These are phyloP conservation scores for Fusarium zealandicum DNA, from an alignment of 2,329 filamentous ascomycete genomes.

Conservation along the genomic window DNA sequence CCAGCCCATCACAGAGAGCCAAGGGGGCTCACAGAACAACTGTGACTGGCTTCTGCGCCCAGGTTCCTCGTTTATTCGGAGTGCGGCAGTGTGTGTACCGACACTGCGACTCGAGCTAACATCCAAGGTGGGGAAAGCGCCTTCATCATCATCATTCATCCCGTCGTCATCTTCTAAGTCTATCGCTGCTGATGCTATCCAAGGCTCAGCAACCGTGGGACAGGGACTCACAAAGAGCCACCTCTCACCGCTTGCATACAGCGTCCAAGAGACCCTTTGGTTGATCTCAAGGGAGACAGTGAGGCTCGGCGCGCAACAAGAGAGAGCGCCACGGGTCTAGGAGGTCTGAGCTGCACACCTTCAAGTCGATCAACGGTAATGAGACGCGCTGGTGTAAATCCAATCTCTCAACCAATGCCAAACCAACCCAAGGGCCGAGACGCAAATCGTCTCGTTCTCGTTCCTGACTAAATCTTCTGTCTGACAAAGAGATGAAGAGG, in stretches of 20 bases:
- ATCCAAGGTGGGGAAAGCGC: conserved; percentile 28
- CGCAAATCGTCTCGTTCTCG: conserved; percentile 16
- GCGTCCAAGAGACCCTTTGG: background rate
- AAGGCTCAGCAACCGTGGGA: conserved; percentile 15
- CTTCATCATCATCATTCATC: conserved; percentile 32
- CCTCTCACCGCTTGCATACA: conserved; percentile 5
- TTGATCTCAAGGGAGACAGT: conserved; percentile 20
- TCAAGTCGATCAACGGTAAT: conserved; percentile 21
- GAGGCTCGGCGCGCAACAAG: conserved; percentile 11
- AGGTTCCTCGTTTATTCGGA: conserved; percentile 27
- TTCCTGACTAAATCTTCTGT: conserved; percentile 32
- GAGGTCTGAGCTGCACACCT: conserved; percentile 29
- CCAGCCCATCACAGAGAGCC: background rate
- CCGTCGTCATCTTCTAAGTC: conserved; percentile 33
- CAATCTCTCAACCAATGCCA: conserved; percentile 32
- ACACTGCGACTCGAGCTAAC: conserved; percentile 24
- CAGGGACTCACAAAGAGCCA: background rate
- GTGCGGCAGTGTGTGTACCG: conserved; percentile 34
- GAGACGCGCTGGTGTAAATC: conserved; percentile 24
- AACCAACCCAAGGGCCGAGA: conserved; percentile 13
- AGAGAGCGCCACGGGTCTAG: conserved; percentile 22
- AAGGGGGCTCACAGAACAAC: conserved; percentile 25
- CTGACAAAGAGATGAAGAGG: conserved; percentile 17
- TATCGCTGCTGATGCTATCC: conserved; percentile 12
- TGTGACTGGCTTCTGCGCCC: conserved; percentile 2